These are phyloP conservation scores for Ogataea minuta DNA, from an alignment of 805 yeast genomes.

Conservation along the genomic window DNA sequence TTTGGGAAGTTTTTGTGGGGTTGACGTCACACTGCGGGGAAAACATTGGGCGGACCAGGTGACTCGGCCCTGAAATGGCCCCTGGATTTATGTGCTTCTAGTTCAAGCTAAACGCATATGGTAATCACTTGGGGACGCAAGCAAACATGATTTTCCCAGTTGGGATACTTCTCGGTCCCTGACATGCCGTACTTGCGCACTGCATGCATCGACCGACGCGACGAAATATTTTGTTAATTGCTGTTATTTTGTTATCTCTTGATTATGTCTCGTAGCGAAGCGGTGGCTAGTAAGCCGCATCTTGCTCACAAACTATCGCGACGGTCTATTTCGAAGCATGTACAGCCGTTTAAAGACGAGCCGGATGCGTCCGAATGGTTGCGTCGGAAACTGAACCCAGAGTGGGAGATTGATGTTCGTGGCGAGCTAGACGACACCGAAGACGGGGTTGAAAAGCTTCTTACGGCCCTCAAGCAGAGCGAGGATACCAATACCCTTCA, in stretches of 20 bases:
- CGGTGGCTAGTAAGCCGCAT: conserved; percentile 14
- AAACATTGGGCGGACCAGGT: not conserved
- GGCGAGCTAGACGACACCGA: conserved; percentile 20
- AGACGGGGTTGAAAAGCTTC: conserved; percentile 15
- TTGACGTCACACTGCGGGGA: conserved; percentile 14
- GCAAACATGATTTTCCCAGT: not conserved
- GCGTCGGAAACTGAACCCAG: conserved; percentile 26
- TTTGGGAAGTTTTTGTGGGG: conserved; percentile 3
- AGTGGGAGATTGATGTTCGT: conserved; percentile 30
- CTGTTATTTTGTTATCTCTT: not conserved
- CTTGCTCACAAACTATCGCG: conserved; percentile 27
- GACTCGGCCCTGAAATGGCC: too few species aligned
- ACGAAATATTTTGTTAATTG: not conserved
- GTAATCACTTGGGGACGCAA: not conserved
- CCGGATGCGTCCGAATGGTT: conserved; percentile 12
- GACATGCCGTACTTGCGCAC: too few species aligned
- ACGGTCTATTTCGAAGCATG: conserved; percentile 31
- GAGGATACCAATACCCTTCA: conserved; percentile 19
- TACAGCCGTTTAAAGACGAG: conserved; percentile 14
- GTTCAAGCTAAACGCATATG: too few species aligned
- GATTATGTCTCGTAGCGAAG: conserved; percentile 2
- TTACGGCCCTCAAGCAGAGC: conserved; percentile 9
- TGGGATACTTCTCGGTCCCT: not conserved
- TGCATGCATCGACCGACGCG: not conserved
- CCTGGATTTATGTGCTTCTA: too few species aligned